Percentiles rank a stretch among this genome's conserved stretches.
Evolutionary conservation across 495 filamentous ascomycete genomes (phyloP).

Genomic region (Penicillium cinerascens): DNA sequence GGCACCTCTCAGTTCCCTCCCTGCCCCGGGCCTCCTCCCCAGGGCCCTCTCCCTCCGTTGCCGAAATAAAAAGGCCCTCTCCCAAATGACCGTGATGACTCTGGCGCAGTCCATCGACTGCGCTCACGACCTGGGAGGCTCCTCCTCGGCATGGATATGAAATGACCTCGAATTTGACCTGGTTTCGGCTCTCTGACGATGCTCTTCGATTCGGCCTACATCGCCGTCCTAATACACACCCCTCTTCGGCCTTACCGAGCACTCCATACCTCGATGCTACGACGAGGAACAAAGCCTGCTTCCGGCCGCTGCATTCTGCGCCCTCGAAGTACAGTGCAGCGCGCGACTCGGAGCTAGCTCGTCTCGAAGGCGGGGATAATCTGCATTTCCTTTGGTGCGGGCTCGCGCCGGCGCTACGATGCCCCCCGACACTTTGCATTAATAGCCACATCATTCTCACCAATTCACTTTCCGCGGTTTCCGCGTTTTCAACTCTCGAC

Average conservation of each 20-base stretch:
- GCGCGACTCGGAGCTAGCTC: background rate
- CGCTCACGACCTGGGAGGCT: slow-evolving; percentile 28
- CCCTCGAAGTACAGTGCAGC: background rate
- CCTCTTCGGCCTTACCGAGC: background rate
- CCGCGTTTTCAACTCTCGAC: slow-evolving; percentile 9
- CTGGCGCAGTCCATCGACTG: slow-evolving; percentile 24
- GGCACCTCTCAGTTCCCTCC: slow-evolving; percentile 67
- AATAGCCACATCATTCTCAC: slow-evolving; percentile 1
- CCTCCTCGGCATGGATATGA: slow-evolving; percentile 34
- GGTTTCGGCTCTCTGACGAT: slow-evolving; percentile 23
- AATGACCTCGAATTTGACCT: slow-evolving; percentile 29
- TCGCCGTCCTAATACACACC: slow-evolving; percentile 9
- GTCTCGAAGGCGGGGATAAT: background rate
- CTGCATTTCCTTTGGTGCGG: background rate
- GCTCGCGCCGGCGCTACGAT: slow-evolving; percentile 15
- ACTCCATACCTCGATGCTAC: background rate
- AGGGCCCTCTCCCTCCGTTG: slow-evolving; percentile 76
- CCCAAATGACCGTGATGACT: slow-evolving; percentile 38
- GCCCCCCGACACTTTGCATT: slow-evolving; percentile 6
- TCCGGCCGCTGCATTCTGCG: background rate
- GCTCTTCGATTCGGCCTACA: slow-evolving; percentile 16
- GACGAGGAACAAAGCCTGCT: background rate
- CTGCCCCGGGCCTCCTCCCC: slow-evolving; percentile 80
- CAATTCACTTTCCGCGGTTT: slow-evolving; percentile 5
- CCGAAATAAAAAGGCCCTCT: slow-evolving; percentile 59